Evolutionary conservation across 2,329 filamentous ascomycete genomes (phyloP), one percentile per base, ranked within the genome.

Genomic region (Mycocentrospora acerina): DNA sequence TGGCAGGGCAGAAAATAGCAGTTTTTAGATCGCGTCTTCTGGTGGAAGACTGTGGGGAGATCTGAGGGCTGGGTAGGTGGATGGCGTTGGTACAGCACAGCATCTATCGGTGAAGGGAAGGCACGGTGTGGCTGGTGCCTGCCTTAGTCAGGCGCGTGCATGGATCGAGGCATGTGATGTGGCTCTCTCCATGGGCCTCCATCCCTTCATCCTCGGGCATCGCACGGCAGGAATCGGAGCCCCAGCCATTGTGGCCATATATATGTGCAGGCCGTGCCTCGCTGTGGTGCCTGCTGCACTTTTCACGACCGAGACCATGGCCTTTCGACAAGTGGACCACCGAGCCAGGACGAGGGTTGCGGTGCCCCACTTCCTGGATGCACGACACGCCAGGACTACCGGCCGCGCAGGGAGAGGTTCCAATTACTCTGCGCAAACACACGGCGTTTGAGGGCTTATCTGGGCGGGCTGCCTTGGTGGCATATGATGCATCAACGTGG

Each of bases 321-420:
- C 46, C 24, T n/a, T 41, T 31, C 44, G 44, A 49, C n/a, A 9
- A 22, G 19, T 22, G 19, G 19, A 22, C 9, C 19, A 22, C 9
- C 19, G 19, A 22, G 19, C 5, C 19, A 41, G 51, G 46, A 46
- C 42, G 36, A 38, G 40, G 48, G 45, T 35, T 28, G 34, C 29
- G 25, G 37, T 43, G 44, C 38, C 40, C 37, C 46, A 46, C 42
- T 35, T 35, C 48, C 45, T 42, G 39, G 29, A 32, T 34, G 37
- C 38, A 33, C 46, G 50, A 46, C 31, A 49, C 47, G 42, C 53
- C 45, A 42, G n/a, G 24, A 30, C 41, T 53, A 39, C 53, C 52
- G 53, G 54, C 56, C 54, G 56, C 53, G 56, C 49, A 55, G 44
- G 47, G 25, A 48, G 50, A 53, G 54, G 57, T 61, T 57, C 42